Evolutionary conservation across 495 filamentous ascomycete genomes (phyloP).

Genomic region (Penicillium bialowiezense): DNA sequence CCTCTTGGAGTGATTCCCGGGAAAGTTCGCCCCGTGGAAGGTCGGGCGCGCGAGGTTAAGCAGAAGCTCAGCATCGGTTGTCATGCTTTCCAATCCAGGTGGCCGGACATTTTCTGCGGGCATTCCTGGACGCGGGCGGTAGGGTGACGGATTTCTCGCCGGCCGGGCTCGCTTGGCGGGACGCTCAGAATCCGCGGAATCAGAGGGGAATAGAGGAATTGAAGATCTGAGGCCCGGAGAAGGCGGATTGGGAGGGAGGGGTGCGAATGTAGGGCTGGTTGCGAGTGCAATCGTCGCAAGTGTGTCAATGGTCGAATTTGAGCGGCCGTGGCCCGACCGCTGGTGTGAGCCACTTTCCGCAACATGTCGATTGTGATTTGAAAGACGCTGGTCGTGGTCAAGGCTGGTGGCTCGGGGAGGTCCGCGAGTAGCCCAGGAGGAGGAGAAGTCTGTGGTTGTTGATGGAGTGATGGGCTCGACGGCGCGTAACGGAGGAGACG

Average conservation of each 20-base stretch:
- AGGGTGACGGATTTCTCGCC: constrained; percentile 52
- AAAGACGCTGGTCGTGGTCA: constrained; percentile 26
- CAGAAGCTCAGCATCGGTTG: constrained; percentile 53
- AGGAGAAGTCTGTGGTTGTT: constrained; percentile 28
- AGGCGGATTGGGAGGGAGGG: constrained; percentile 32
- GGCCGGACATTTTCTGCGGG: constrained; percentile 45
- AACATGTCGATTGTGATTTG: constrained; percentile 18
- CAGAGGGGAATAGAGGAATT: constrained; percentile 33
- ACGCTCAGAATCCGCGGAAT: constrained; percentile 38
- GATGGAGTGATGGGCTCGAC: constrained; percentile 52
- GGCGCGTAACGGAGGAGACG: constrained; percentile 53
- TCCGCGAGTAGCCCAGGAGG: constrained; percentile 34
- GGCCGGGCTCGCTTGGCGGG: constrained; percentile 62
- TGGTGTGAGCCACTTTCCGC: constrained; percentile 26
- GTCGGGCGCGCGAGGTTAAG: constrained; percentile 44
- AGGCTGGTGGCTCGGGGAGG: constrained; percentile 24
- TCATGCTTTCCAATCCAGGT: constrained; percentile 42
- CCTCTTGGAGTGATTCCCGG: constrained; percentile 27
- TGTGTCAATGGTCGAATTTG: constrained; percentile 50
- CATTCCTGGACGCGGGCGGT: constrained; percentile 30
- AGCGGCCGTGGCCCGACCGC: constrained; percentile 44
- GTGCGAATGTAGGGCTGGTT: constrained; percentile 45
- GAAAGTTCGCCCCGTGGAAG: too few relatives aligned
- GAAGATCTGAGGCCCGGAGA: constrained; percentile 28
- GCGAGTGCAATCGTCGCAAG: constrained; percentile 56